Evolutionary conservation across 192 early-diverging fungal genomes (phyloP).

Genomic region (Coemansia sp.): DNA sequence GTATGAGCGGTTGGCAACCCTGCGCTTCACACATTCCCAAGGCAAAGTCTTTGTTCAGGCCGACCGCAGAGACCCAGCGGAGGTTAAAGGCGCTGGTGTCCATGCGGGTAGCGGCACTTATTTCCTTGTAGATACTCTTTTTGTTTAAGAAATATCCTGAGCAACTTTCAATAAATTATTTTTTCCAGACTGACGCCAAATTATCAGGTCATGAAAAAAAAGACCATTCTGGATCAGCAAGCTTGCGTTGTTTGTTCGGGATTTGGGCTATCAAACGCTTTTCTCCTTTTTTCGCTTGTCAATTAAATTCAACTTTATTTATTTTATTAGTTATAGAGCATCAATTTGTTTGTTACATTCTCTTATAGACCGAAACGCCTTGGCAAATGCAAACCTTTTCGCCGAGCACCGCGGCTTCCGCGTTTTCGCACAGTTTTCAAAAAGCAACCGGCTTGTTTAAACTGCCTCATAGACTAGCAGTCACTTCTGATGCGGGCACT

Average conservation of each 20-base stretch:
- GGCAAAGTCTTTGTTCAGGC: conserved; percentile 39
- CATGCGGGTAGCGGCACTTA: conserved; percentile 36
- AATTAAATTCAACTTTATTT: too few species aligned
- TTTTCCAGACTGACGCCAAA: too few species aligned
- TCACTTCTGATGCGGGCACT: not conserved
- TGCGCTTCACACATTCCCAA: conserved; percentile 28
- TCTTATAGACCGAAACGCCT: not conserved
- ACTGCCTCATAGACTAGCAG: not conserved
- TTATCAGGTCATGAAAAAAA: too few species aligned
- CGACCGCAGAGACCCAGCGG: conserved; percentile 21
- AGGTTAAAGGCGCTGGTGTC: conserved; percentile 30
- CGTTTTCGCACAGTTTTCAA: conserved; percentile 11
- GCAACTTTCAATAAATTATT: too few species aligned
- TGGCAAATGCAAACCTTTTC: conserved; percentile 29
- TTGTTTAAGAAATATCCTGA: conserved; percentile 13
- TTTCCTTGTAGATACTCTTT: conserved; percentile 39
- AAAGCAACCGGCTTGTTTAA: conserved; percentile 4
- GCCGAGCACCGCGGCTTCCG: conserved; percentile 8
- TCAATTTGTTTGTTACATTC: too few species aligned
- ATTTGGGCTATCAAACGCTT: too few species aligned
- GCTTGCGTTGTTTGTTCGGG: too few species aligned
- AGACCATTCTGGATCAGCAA: too few species aligned
- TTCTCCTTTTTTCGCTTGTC: too few species aligned
- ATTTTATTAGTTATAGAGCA: too few species aligned
- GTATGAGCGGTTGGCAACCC: conserved; percentile 20